phyloP scores from a whole-genome alignment of 2,329 filamentous ascomycete species.

The Orbilia ellipsospora region DNA sequence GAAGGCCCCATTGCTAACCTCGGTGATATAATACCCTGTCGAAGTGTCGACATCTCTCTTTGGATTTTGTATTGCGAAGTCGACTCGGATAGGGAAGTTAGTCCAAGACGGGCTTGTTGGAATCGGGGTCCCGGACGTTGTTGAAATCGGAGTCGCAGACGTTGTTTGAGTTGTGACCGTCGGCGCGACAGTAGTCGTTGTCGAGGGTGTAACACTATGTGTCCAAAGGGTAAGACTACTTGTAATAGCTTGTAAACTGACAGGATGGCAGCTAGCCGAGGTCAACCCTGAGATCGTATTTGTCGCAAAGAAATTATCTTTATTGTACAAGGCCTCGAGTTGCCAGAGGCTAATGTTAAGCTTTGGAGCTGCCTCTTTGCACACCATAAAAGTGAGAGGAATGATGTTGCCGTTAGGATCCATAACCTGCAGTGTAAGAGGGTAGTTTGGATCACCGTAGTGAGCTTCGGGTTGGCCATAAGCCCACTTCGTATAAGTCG shows the following conservation, averaged over 20 bases:
- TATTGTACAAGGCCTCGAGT: slow-evolving; percentile 21
- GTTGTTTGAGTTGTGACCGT: no score
- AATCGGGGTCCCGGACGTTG: slow-evolving; percentile 1
- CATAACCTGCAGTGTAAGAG: not conserved
- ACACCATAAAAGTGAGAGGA: slow-evolving; percentile 14
- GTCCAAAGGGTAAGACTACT: no score
- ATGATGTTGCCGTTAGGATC: not conserved
- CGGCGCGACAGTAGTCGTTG: no score
- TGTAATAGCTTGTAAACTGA: slow-evolving; percentile 4
- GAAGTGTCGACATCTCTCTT: not conserved
- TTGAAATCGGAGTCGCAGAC: no score
- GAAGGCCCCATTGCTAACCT: slow-evolving; percentile 4
- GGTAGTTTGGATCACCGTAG: not conserved
- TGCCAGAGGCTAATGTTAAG: slow-evolving; percentile 11
- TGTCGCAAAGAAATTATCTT: slow-evolving; percentile 1
- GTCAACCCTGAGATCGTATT: slow-evolving; percentile 7
- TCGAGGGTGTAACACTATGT: not conserved
- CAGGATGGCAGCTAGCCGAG: slow-evolving; percentile 9
- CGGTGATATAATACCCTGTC: slow-evolving; percentile 20
- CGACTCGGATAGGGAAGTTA: slow-evolving; percentile 26
- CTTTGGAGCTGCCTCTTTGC: slow-evolving; percentile 13
- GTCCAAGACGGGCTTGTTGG: slow-evolving; percentile 13
- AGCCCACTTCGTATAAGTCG: slow-evolving; percentile 9
- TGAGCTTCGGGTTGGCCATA: not conserved
- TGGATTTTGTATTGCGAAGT: not conserved